Evolutionary conservation across 768 basidiomycete species (phyloP).

Genomic region (Suillus hirtellus): DNA sequence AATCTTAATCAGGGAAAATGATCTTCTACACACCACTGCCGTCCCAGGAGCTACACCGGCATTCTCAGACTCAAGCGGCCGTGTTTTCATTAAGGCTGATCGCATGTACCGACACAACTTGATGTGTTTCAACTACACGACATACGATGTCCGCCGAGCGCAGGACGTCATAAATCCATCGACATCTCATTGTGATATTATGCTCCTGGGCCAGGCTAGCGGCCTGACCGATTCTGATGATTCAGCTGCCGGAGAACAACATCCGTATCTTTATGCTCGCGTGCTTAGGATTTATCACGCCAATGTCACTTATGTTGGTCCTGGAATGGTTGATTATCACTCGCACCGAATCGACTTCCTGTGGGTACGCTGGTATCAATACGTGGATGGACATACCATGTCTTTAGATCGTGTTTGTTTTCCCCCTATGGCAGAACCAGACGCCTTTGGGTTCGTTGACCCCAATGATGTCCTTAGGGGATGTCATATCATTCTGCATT

Average conservation of each 20-base stretch:
- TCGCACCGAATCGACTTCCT: conserved; percentile 9
- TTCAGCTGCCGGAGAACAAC: background rate
- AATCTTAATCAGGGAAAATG: conserved; percentile 16
- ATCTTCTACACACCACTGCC: conserved; percentile 15
- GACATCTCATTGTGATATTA: conserved; percentile 2
- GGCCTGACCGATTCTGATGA: conserved; percentile 23
- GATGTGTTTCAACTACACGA: conserved; percentile 1
- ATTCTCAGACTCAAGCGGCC: background rate
- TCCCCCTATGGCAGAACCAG: background rate
- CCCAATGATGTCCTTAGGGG: conserved; percentile 9
- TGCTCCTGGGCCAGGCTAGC: conserved; percentile 17
- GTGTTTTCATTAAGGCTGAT: background rate
- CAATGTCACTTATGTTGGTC: conserved; percentile 12
- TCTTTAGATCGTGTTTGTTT: too few relatives aligned
- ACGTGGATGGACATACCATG: too few relatives aligned
- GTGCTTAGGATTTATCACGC: conserved; percentile 23
- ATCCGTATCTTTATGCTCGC: conserved; percentile 7
- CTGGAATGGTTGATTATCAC: background rate
- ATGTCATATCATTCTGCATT: conserved; percentile 14
- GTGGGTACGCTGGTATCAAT: conserved; percentile 16
- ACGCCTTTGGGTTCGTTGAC: conserved; percentile 14
- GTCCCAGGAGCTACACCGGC: background rate
- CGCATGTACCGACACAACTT: conserved; percentile 6
- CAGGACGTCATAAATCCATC: conserved; percentile 9
- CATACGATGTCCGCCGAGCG: background rate